Percentiles rank a stretch among this genome's conserved stretches.
Evolutionary conservation across 2,329 filamentous ascomycete species (phyloP).

Genomic region (Pseudocercospora eumusae): DNA sequence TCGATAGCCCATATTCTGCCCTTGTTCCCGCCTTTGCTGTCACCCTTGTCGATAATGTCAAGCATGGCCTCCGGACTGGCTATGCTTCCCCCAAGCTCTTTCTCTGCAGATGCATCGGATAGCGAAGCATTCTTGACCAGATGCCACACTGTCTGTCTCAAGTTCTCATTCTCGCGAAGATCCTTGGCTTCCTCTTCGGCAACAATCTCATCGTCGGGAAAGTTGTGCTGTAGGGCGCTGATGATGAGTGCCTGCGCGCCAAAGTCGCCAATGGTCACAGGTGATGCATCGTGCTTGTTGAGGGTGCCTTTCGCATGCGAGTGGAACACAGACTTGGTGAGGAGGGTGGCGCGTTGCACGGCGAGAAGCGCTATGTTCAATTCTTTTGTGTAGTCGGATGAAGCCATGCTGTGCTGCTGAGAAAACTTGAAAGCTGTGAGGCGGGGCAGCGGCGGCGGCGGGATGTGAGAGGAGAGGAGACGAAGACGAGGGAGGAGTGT

Average conservation of each 20-base stretch:
- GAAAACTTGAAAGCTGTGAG: conserved; percentile 14
- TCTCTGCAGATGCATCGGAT: conserved; percentile 64
- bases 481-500: conserved; percentile 47
- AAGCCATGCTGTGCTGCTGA: conserved; percentile 39
- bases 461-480: conserved; percentile 41
- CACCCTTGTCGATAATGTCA: conserved; percentile 59
- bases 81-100: conserved; percentile 69
- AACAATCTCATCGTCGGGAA: conserved; percentile 87
- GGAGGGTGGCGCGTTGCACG: conserved; percentile 76
- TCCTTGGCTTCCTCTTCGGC: conserved; percentile 90
- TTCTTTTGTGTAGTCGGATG: conserved; percentile 69
- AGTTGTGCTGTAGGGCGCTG: conserved; percentile 81
- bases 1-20: conserved; percentile 95
- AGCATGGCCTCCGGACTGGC: conserved; percentile 65
- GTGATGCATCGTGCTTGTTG: conserved; percentile 91
- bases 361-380: conserved; percentile 82
- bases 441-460: conserved; percentile 16
- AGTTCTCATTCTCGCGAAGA: conserved; percentile 68
- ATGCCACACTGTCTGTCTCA: conserved; percentile 79
- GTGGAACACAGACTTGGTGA: conserved; percentile 77
- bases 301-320: conserved; percentile 93
- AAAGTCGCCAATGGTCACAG: conserved; percentile 97
- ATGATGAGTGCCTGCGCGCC: conserved; percentile 97
- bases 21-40: conserved; percentile 67
- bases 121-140: conserved; percentile 74